A percentile compares a stretch with the other conserved stretches of the same genome.
Conservation (phyloP, 108 stramenopile species). For the Skeletonema potamos region DNA sequence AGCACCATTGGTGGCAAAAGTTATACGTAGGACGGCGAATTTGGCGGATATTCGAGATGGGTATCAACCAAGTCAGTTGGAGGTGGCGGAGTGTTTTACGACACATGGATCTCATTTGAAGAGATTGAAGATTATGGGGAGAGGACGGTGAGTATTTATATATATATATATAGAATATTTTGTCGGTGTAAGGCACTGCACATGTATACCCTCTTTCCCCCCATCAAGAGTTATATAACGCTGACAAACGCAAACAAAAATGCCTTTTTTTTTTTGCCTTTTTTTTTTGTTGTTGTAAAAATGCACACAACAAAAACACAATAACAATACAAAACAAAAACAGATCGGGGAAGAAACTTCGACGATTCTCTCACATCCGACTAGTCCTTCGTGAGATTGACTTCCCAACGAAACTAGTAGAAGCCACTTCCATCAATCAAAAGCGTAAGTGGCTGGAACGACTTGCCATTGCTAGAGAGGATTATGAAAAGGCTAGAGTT, state of each 20-base stretch:
- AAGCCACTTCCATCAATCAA: constrained; percentile 59
- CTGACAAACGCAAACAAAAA: no score
- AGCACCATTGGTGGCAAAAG: constrained; percentile 69
- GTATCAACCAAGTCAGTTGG: constrained; percentile 72
- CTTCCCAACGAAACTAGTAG: constrained; percentile 70
- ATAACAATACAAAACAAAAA: not conserved
- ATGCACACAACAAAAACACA: no score
- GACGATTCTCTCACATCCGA: constrained; percentile 70
- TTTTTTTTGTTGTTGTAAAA: no score
- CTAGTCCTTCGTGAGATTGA: constrained; percentile 83
- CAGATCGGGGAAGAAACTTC: constrained; percentile 65
- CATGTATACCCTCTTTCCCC: no score
- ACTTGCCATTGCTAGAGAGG: constrained; percentile 62
- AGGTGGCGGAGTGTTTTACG: constrained; percentile 85
- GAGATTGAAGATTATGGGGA: constrained; percentile 77
- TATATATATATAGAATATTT: not conserved
- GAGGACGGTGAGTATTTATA: constrained; percentile 62
- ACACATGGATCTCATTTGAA: constrained; percentile 72
- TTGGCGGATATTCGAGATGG: constrained; percentile 72
- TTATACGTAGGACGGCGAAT: constrained; percentile 72
- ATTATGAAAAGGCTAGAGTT: constrained; percentile 56
- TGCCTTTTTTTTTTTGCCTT: no score
- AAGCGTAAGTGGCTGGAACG: constrained; percentile 68
- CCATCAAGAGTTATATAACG: no score
- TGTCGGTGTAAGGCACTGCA: not conserved